These are phyloP conservation scores for Metschnikowia orientalis DNA, from an alignment of 805 yeast species.

Conservation along the genomic window DNA sequence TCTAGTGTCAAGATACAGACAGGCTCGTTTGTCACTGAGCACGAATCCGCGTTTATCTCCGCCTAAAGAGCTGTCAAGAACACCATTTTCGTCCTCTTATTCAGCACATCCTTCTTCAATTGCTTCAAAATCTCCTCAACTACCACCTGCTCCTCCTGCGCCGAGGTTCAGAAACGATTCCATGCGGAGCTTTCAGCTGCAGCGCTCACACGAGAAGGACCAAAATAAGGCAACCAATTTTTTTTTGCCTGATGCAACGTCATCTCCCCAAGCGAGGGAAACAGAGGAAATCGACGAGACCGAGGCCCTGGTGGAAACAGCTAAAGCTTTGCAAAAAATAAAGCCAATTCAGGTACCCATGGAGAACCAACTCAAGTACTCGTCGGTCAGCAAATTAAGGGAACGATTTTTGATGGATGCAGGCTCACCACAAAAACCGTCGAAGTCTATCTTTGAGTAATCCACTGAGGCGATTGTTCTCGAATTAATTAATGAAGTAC, in stretches of 20 bases:
- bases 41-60: constrained; percentile 1
- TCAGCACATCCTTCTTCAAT: too few relatives aligned
- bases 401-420: constrained; percentile 18
- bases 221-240: neutral
- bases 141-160: constrained; percentile 10
- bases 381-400: constrained; percentile 28
- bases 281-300: constrained; percentile 1
- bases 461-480: too few relatives aligned
- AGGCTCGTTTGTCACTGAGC: constrained; percentile 6
- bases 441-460: constrained; percentile 2
- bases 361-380: constrained; percentile 28
- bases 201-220: too few relatives aligned
- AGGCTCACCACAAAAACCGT: constrained; percentile 4
- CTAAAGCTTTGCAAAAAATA: constrained; percentile 31
- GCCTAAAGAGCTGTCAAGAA: constrained; percentile 3
- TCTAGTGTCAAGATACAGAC: constrained; percentile 29
- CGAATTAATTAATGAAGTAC: too few relatives aligned
- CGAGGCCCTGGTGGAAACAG: constrained; percentile 25
- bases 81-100: neutral
- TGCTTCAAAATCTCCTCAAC: too few relatives aligned
- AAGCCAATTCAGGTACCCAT: constrained; percentile 36
- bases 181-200: too few relatives aligned
- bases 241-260: constrained; percentile 7
- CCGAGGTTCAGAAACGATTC: constrained; percentile 8
- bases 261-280: constrained; percentile 10